Evolutionary conservation across 768 basidiomycete genomes (phyloP), one percentile per base, ranked within the genome.

Genomic region (Cystofilobasidium bisporidii): DNA sequence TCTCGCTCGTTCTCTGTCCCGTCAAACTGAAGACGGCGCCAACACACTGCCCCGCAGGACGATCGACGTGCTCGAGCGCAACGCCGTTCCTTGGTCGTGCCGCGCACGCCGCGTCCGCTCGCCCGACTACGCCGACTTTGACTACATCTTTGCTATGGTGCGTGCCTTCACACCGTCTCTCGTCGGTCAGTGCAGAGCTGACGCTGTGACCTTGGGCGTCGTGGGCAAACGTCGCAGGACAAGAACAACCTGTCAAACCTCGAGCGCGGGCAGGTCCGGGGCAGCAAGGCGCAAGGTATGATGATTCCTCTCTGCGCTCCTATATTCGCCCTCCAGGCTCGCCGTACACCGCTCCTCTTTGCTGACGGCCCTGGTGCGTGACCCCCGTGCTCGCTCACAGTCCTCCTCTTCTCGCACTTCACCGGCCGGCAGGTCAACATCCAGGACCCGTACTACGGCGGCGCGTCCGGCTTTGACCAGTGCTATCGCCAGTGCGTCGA

Each of bases 361-460:
- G n/a, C n/a, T n/a, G n/a, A n/a, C n/a, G n/a, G n/a, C n/a, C n/a
- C n/a, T n/a, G n/a, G n/a, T n/a, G n/a, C n/a, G n/a, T n/a, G n/a
- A n/a, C n/a, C n/a, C n/a, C n/a, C n/a, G n/a, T n/a, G n/a, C n/a
- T n/a, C n/a, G n/a, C n/a, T n/a, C n/a, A n/a, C 32, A 67, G 66
- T 62, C 40, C 50, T 67, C 48, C 50, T 67, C 38, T 67, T 62
- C 41, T 67, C 66, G 3, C 59, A 45, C 11, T 67, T 41, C 28
- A 61, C 47, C 8, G 66, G 61, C 50, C 41, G 61, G 30, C 61
- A 56, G 45, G 11, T 22, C n/a, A 62, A 56, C 43, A 28, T 47
- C 47, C 3, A 40, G 61, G 66, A 67, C 40, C 66, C 66, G 3
- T 67, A 67, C 38, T 67, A 67, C 53, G 66, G 66, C 40, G 66